Percentiles rank a stretch among this genome's conserved stretches.
Evolutionary conservation across 176 grass and related monocot genomes (phyloP).

Genomic region (Avena eriantha): DNA sequence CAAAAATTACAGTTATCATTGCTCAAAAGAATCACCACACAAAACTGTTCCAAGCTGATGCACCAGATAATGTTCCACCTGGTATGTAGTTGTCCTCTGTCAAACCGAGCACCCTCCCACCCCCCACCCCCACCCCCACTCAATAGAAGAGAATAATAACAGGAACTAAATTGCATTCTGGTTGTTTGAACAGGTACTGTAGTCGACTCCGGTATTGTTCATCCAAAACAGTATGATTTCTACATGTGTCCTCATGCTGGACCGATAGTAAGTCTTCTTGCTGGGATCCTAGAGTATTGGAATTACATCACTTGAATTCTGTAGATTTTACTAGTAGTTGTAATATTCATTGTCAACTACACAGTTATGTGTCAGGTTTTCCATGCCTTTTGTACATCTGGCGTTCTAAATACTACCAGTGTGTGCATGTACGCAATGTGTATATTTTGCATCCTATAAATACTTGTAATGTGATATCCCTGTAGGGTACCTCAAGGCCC

Average conservation of each 20-base stretch:
- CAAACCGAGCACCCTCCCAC: neutral
- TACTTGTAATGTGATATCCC: slow-evolving; percentile 22
- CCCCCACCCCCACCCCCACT: neutral
- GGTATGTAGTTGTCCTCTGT: slow-evolving; percentile 52
- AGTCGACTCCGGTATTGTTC: slow-evolving; percentile 77
- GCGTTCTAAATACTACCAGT: slow-evolving; percentile 9
- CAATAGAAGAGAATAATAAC: neutral
- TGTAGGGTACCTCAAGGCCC: slow-evolving; percentile 82
- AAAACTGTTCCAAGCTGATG: slow-evolving; percentile 77
- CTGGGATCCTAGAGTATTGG: neutral
- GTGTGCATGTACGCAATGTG: neutral
- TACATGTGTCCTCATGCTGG: slow-evolving; percentile 94
- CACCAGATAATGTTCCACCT: slow-evolving; percentile 83
- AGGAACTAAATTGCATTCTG: slow-evolving; percentile 27
- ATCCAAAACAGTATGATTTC: slow-evolving; percentile 89
- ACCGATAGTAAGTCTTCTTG: slow-evolving; percentile 74
- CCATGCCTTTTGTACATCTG: slow-evolving; percentile 33
- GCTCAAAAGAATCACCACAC: slow-evolving; percentile 98
- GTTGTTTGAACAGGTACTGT: slow-evolving; percentile 65
- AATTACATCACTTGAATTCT: slow-evolving; percentile 19
- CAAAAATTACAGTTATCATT: slow-evolving; percentile 88
- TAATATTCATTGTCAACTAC: neutral
- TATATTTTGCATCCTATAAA: slow-evolving; percentile 32
- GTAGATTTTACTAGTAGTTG: slow-evolving; percentile 12
- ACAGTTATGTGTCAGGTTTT: slow-evolving; percentile 12